These are phyloP conservation scores for Blastocystis hominis DNA, from an alignment of 352 stramenopile species.

Conservation along the genomic window DNA sequence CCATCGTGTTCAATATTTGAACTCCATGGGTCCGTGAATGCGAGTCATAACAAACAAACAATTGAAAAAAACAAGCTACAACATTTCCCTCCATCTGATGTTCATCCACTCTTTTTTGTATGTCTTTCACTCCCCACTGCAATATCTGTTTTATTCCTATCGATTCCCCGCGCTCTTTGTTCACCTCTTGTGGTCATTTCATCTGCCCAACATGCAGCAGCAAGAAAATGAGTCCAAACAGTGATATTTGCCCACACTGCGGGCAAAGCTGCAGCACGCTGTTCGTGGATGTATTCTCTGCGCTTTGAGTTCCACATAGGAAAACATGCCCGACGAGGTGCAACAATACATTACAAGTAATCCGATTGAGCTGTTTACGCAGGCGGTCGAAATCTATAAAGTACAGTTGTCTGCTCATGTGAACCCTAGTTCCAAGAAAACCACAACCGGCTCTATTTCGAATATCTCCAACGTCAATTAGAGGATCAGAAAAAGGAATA, in stretches of 20 bases:
- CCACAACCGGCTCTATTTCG: background rate
- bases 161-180: background rate
- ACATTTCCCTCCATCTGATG: background rate
- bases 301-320: background rate
- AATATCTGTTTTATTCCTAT: background rate
- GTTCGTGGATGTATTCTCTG: background rate
- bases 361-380: background rate
- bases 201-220: background rate
- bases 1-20: background rate
- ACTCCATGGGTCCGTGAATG: no score
- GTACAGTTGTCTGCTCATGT: background rate
- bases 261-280: conserved; percentile 1
- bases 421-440: background rate
- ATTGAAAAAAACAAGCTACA: no score
- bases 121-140: background rate
- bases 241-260: background rate
- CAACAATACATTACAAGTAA: background rate
- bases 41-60: background rate
- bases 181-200: conserved; percentile 16
- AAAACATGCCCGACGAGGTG: background rate
- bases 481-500: background rate
- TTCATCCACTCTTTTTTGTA: background rate
- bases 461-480: background rate
- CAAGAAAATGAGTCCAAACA: background rate
- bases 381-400: background rate